These are phyloP conservation scores for Colletotrichum sp. DNA, from an alignment of 2,329 filamentous ascomycete genomes.

Conservation along the genomic window DNA sequence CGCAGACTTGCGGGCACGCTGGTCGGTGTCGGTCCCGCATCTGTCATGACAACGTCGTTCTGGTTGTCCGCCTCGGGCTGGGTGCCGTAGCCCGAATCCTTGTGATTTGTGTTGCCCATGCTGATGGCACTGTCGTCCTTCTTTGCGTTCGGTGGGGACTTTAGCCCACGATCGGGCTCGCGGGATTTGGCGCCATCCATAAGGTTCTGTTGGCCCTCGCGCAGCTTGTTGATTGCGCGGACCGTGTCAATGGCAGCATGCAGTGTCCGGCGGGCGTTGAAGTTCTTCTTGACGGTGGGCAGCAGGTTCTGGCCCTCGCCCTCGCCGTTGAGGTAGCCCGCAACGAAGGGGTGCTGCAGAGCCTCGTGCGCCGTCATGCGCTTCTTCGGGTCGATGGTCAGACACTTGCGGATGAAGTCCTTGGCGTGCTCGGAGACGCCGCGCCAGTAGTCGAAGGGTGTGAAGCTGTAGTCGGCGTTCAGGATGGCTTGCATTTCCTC, in stretches of 20 bases:
- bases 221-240: slow-evolving; percentile 73
- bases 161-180: slow-evolving; percentile 49
- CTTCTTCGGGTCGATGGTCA: slow-evolving; percentile 86
- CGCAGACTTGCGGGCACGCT: slow-evolving; percentile 57
- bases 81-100: slow-evolving; percentile 57
- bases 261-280: slow-evolving; percentile 71
- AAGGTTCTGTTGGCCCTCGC: slow-evolving; percentile 65
- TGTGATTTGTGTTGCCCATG: slow-evolving; percentile 33
- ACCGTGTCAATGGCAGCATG: slow-evolving; percentile 76
- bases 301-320: slow-evolving; percentile 66
- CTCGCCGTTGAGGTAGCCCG: slow-evolving; percentile 51
- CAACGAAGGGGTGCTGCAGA: slow-evolving; percentile 69
- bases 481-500: slow-evolving; percentile 99
- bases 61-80: slow-evolving; percentile 35
- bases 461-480: slow-evolving; percentile 94
- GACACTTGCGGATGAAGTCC: slow-evolving; percentile 89
- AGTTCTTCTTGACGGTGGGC: slow-evolving; percentile 76
- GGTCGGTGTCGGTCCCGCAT: slow-evolving; percentile 35
- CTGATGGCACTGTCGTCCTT: slow-evolving; percentile 54
- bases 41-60: slow-evolving; percentile 55
- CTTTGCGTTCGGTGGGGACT: slow-evolving; percentile 30
- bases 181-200: slow-evolving; percentile 66
- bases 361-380: slow-evolving; percentile 92
- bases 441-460: slow-evolving; percentile 94
- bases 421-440: slow-evolving; percentile 86